Percentiles rank a stretch among this genome's conserved stretches.
These are phyloP conservation scores for Sclerotiophoma versabilis DNA, from an alignment of 2,329 filamentous ascomycete species.

Conservation along the genomic window DNA sequence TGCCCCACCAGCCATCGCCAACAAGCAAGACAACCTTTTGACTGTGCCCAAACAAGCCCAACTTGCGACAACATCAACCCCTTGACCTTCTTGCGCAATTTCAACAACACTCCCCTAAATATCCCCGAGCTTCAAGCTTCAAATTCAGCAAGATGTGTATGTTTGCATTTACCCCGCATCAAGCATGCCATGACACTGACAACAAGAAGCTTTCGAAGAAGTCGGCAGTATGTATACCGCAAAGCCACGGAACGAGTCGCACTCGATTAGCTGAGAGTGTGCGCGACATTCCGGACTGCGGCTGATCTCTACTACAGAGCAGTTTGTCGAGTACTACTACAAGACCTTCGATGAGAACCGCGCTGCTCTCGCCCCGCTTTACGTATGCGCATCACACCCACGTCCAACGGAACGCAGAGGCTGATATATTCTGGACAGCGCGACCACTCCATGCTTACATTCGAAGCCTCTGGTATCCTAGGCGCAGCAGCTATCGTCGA, in stretches of 20 bases:
- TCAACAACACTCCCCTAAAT: background rate
- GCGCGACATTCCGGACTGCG: background rate
- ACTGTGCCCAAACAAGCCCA: slow-evolving; percentile 30
- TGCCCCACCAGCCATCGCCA: slow-evolving; percentile 41
- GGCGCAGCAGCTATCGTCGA: slow-evolving; percentile 73
- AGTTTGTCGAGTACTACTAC: slow-evolving; percentile 94
- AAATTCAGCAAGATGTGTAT: slow-evolving; percentile 25
- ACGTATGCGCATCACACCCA: slow-evolving; percentile 66
- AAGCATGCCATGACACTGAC: slow-evolving; percentile 18
- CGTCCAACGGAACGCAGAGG: background rate
- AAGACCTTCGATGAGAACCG: slow-evolving; percentile 81
- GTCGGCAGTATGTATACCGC: slow-evolving; percentile 52
- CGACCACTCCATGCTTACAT: slow-evolving; percentile 89
- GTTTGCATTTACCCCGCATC: slow-evolving; percentile 24
- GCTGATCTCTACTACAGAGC: slow-evolving; percentile 62
- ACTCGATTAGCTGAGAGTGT: background rate
- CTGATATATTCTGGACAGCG: slow-evolving; percentile 61
- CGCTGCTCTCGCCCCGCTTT: slow-evolving; percentile 70
- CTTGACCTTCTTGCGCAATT: slow-evolving; percentile 17
- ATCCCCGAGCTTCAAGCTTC: background rate
- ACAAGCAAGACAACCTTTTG: slow-evolving; percentile 29
- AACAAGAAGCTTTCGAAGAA: slow-evolving; percentile 22
- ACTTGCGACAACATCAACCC: slow-evolving; percentile 16
- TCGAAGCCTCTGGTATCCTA: slow-evolving; percentile 74
- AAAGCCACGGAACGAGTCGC: background rate